Base-by-base conservation (phyloP, 1,139 yeast genomes). In the Pichia sp. region DNA sequence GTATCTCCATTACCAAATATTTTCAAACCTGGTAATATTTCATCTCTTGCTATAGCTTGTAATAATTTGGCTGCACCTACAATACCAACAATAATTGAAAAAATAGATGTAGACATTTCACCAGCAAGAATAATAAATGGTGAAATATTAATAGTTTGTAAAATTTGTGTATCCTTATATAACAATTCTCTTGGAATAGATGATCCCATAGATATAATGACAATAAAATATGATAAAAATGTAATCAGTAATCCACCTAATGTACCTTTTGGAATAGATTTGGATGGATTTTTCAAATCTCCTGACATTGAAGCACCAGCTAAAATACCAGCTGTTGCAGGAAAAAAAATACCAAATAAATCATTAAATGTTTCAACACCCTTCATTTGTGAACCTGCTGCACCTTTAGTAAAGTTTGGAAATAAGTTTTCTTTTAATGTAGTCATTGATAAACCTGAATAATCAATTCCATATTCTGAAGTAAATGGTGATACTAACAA, bases 241-340 rank as follows among this genome's bases (percentile, higher is more conserved):
- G 97, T 88, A 33, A 85, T 65, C 3, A 78, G 50, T 7, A 91
- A 65, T 0, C 97, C 97, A 66, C 79, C 74, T 22, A 91, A 62
- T 0, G 98, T 91, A 8, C 98, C 98, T 47, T 72, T 70, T 0
- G 98, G 97, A 41, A 91, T 91, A 1, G 95, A 79, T 52, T 74
- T 78, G 0, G 96, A 85, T 0, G 98, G 98, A 44, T 73, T 78
- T 46, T 75, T 68, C 47, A 91, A 69, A 53, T 88, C 96, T n/a
- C 98, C 97, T 35, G 96, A 87, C 97, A 91, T 91, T 14, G 95
- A 84, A 1, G 97, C 96, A n/a, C 98, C 98, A 1, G 98, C 97
- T 61, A 89, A 83, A 32, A 91, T 89, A 46, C 98, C 98, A 3
- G 97, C 95, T 0, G 97, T 89, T 1, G 98, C 96, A 13, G 98